Evolutionary conservation across 176 grass and related monocot species (phyloP), one percentile per base, ranked within the genome.

Genomic region (bread wheat (Triticum aestivum)): DNA sequence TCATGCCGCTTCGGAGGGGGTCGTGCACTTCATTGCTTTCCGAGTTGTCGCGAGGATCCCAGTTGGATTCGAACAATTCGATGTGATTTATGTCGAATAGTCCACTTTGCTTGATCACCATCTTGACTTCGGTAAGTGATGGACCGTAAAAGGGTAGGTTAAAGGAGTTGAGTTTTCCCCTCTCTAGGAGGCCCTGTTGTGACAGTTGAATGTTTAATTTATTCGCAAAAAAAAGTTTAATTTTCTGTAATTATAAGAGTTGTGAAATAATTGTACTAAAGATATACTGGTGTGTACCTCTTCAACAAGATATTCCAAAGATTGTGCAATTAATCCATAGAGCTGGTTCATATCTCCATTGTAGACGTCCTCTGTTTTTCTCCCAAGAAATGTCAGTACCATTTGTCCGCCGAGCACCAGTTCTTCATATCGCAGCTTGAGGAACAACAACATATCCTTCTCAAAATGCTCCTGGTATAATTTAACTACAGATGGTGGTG

Each of bases 91-190:
- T 70, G 23, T 92, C 79, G 12, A 92, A 94, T 10, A 85, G 13
- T 6, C 44, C 47, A 33, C 77, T 52, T 23, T 65, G 11, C 8
- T 75, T 7, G n/a, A 94, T 34, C 0, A 89, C 24, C 11, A 30
- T 56, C 65, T 59, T 79, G 11, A 79, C 87, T 72, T 94, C 90
- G 14, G 83, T 11, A 1, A 86, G 49, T 0, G 90, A 90, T 27
- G 92, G 65, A 17, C 51, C 45, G 21, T 94, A 94, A 6, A 77
- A 1, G 3, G 88, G 90, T 74, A 92, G 2, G 32, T 87, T 81
- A 21, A 92, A 92, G 9, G 83, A 80, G 11, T 79, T 59, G 7
- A 93, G 10, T 13, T 88, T 93, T 6, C 75, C 73, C 12, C 83
- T 59, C 52, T 83, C 84, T 24, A 89, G 47, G 5, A 89, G 35